Evolutionary conservation across 2,329 filamentous ascomycete genomes (phyloP).

Genomic region (Aspergillus quadricinctus): DNA sequence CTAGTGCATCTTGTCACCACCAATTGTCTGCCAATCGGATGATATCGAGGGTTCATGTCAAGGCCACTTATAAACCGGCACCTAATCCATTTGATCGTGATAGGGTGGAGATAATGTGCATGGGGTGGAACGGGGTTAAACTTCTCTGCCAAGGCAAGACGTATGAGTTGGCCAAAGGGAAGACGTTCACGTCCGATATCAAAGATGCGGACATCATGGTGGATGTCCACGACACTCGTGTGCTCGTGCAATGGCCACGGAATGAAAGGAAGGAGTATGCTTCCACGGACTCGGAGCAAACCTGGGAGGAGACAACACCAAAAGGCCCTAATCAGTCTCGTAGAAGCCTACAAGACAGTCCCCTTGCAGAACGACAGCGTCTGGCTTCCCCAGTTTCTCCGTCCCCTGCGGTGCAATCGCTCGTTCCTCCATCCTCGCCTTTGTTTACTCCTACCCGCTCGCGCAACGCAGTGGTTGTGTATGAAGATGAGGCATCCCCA

Average conservation of each 20-base stretch:
- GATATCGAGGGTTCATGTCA: conserved; percentile 89
- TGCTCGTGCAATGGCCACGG: conserved; percentile 83
- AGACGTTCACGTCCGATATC: conserved; percentile 85
- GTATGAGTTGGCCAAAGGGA: conserved; percentile 81
- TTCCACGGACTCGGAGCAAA: conserved; percentile 60
- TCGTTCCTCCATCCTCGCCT: conserved; percentile 41
- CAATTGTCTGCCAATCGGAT: conserved; percentile 88
- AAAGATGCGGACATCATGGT: conserved; percentile 88
- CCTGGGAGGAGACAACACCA: conserved; percentile 58
- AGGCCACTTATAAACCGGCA: conserved; percentile 75
- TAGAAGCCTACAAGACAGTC: conserved; percentile 35
- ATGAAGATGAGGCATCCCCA: conserved; percentile 64
- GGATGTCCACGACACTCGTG: conserved; percentile 87
- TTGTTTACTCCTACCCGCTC: conserved; percentile 42
- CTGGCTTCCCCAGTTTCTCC: conserved; percentile 76
- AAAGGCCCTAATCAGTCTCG: conserved; percentile 28
- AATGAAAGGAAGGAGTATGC: conserved; percentile 50
- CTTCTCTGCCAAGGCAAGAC: conserved; percentile 85
- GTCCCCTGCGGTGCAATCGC: conserved; percentile 51
- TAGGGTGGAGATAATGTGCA: conserved; percentile 82
- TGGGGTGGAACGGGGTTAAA: conserved; percentile 93
- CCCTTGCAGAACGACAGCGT: conserved; percentile 56
- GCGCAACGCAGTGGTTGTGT: conserved; percentile 55
- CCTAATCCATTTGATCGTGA: conserved; percentile 64
- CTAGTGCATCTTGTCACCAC: conserved; percentile 91